Percentiles rank a stretch among this genome's conserved stretches.
Conservation (phyloP, 2,329 filamentous ascomycete species). For the Lachnellula occidentalis region DNA sequence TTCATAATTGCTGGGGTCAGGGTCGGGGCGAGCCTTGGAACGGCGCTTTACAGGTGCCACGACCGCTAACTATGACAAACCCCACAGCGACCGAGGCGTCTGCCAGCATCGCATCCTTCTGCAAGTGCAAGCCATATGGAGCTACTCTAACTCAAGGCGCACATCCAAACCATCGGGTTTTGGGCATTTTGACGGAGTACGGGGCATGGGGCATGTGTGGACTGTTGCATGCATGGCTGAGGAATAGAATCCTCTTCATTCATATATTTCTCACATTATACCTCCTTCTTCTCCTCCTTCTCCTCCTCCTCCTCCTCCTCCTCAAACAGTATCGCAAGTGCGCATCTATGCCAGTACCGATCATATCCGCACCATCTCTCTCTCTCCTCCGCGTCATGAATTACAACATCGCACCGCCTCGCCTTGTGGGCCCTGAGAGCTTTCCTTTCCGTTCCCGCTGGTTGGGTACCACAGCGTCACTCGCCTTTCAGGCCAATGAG, state of each 20-base stretch:
- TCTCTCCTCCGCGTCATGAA: not conserved
- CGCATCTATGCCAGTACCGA: not conserved
- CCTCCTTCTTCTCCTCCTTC: not conserved
- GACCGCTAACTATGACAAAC: not conserved
- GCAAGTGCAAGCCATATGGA: too few species aligned
- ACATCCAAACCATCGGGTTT: not conserved
- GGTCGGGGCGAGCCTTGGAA: not conserved
- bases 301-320: not conserved
- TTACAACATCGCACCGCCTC: not conserved
- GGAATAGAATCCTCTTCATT: not conserved
- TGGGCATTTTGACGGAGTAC: not conserved
- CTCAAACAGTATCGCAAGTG: not conserved
- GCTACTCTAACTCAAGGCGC: too few species aligned
- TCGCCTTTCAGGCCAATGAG: slow-evolving; percentile 12
- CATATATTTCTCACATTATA: not conserved
- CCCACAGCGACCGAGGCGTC: not conserved
- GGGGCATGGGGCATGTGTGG: not conserved
- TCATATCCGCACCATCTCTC: not conserved
- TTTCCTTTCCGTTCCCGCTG: slow-evolving; percentile 12
- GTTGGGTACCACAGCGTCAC: not conserved
- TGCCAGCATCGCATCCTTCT: not conserved
- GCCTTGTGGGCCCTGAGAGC: not conserved
- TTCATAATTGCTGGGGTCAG: not conserved
- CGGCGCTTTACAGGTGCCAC: not conserved
- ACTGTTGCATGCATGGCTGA: not conserved